These are phyloP conservation scores for Eremothecium coryli DNA, from an alignment of 1,139 yeast genomes.

Conservation along the genomic window DNA sequence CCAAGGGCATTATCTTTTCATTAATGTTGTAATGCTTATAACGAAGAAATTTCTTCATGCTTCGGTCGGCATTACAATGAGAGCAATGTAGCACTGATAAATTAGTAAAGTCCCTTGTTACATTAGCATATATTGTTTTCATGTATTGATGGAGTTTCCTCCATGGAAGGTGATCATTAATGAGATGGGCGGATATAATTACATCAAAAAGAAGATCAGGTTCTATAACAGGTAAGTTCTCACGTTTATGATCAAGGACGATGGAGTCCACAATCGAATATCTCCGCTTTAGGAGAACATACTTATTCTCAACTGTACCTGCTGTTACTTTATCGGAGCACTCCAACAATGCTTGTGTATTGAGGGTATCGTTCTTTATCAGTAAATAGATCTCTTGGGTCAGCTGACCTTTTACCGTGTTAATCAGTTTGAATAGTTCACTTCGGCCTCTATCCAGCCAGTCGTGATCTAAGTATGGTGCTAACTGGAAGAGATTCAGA, in stretches of 20 bases:
- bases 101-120: conserved; percentile 18
- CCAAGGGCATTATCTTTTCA: conserved; percentile 22
- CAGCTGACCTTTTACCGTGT: conserved; percentile 22
- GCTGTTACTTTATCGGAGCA: conserved; percentile 17
- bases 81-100: conserved; percentile 24
- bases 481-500: conserved; percentile 5
- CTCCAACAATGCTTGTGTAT: conserved; percentile 16
- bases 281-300: conserved; percentile 20
- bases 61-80: conserved; percentile 20
- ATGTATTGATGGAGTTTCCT: conserved; percentile 17
- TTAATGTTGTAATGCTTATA: conserved; percentile 16
- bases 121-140: conserved; percentile 21
- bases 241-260: conserved; percentile 22
- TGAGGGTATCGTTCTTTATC: conserved; percentile 16
- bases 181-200: conserved; percentile 25
- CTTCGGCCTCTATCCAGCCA: conserved; percentile 21
- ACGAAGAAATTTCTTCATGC: conserved; percentile 13
- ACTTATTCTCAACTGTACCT: conserved; percentile 18
- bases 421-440: conserved; percentile 19
- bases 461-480: conserved; percentile 13
- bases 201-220: conserved; percentile 25
- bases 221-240: conserved; percentile 23
- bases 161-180: conserved; percentile 23
- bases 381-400: conserved; percentile 24
- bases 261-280: conserved; percentile 19